Base-by-base conservation (phyloP, 1,284 basidiomycete genomes). In the Fomitiporia mediterranea region DNA sequence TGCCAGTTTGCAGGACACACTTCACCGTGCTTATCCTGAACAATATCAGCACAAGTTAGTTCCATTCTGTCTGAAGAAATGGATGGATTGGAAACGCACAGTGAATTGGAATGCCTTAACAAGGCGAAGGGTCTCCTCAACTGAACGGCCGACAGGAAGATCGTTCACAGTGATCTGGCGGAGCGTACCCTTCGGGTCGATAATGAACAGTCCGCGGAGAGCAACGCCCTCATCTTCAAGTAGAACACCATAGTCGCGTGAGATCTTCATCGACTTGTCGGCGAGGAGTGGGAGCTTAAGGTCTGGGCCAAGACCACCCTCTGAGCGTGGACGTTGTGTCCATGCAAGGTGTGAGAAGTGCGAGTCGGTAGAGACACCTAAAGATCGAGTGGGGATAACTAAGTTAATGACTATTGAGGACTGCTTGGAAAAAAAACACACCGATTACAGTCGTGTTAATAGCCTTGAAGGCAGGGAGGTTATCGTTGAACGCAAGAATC, bases 41-140 rank as follows among this genome's bases (percentile, higher is more conserved):
- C 1, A 51, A 40, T 53, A 51, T 23, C 2, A 34, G 8, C 27
- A 9, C 48, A 35, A 32, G 27, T 21, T 7, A 42, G 48, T 17
- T 47, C 27, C n/a, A 49, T 44, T 53, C 37, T 13, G 27, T 17
- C 15, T 46, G 7, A 47, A 25, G 27, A 60, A 6, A 8, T 34
- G 5, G 15, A 8, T 15, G 37, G 30, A 21, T 39, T 27, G 21
- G 44, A 44, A 53, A 68, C 85, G 40, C 66, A 90, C 88, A 32
- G 84, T 86, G 70, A 86, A 91, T 69, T 94, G 91, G 86, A 95
- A 94, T 11, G 92, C 92, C 73, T 94, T 86, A 72, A 95, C 74
- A 57, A 95, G 82, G 60, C 92, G 87, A 61, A 94, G 68, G 5
- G 91, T 93, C 76, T 95, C 92, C 51, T 93, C 91, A 59, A 94